A percentile compares a stretch with the other conserved stretches of the same genome.
These are phyloP conservation scores for Eimeria sp. DNA, from an alignment of 169 alveolate genomes.

Conservation along the genomic window DNA sequence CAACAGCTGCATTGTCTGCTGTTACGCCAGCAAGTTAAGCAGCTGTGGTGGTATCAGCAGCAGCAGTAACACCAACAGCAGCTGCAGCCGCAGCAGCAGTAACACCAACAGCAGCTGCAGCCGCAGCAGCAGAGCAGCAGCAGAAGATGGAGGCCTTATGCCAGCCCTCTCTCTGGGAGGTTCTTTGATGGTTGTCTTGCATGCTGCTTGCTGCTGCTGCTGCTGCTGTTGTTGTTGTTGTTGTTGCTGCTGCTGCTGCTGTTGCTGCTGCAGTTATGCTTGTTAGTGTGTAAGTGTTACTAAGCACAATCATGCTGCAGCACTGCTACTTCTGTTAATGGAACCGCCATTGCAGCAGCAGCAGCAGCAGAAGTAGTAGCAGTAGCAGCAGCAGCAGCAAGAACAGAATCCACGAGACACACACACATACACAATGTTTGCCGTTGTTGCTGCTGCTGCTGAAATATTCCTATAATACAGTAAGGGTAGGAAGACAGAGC, in stretches of 20 bases:
- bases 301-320: not conserved
- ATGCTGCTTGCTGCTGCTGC: not conserved
- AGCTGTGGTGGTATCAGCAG: not conserved
- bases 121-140: conserved; percentile 23
- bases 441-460: not conserved
- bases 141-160: not conserved
- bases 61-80: not conserved
- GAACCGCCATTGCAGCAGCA: not conserved
- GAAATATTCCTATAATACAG: not conserved
- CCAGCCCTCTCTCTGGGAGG: not conserved
- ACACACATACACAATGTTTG: not conserved
- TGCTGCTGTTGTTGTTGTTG: not conserved
- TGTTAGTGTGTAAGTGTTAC: too few species aligned
- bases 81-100: not conserved
- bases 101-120: not conserved
- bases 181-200: not conserved
- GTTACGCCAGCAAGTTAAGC: not conserved
- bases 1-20: not conserved
- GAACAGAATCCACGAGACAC: not conserved
- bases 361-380: conserved; percentile 33
- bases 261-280: not conserved
- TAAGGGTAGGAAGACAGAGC: not conserved
- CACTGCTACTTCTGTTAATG: not conserved
- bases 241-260: not conserved
- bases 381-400: conserved; percentile 15